Conservation (phyloP, 1,284 basidiomycete genomes). For the Bondarzewia mesenterica region DNA sequence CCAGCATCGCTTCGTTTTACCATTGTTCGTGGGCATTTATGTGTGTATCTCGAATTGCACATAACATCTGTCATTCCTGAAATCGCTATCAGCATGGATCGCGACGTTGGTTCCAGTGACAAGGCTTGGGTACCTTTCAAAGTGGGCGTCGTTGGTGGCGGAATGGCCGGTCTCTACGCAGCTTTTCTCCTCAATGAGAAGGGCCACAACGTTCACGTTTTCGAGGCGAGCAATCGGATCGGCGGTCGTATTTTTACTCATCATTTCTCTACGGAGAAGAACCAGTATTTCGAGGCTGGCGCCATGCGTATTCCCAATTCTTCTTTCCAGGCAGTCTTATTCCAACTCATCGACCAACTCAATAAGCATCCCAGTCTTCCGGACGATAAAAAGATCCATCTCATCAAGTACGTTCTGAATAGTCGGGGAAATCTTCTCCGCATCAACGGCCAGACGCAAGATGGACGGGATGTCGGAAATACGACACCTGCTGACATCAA, state of each 20-base stretch:
- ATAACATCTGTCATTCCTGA: too few relatives aligned
- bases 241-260: slow-evolving; percentile 15
- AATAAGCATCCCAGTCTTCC: slow-evolving; percentile 4
- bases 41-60: too few relatives aligned
- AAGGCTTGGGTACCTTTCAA: too few relatives aligned
- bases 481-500: slow-evolving; percentile 5
- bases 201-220: slow-evolving; percentile 13
- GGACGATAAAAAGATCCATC: slow-evolving; percentile 8
- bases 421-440: slow-evolving; percentile 13
- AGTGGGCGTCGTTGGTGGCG: slow-evolving; percentile 14
- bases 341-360: slow-evolving; percentile 12
- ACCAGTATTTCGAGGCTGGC: slow-evolving; percentile 18
- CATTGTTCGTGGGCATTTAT: too few relatives aligned
- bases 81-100: too few relatives aligned
- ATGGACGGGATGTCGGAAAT: neutral
- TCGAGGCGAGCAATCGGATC: slow-evolving; percentile 12
- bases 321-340: slow-evolving; percentile 11
- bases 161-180: slow-evolving; percentile 15
- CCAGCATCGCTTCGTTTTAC: too few relatives aligned
- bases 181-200: slow-evolving; percentile 9
- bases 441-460: slow-evolving; percentile 9
- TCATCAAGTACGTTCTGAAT: slow-evolving; percentile 14
- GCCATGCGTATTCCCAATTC: slow-evolving; percentile 18
- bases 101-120: too few relatives aligned
- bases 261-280: slow-evolving; percentile 12